These are phyloP conservation scores for Thymus mandschuricus DNA, from an alignment of 257 asterid species.

Conservation along the genomic window DNA sequence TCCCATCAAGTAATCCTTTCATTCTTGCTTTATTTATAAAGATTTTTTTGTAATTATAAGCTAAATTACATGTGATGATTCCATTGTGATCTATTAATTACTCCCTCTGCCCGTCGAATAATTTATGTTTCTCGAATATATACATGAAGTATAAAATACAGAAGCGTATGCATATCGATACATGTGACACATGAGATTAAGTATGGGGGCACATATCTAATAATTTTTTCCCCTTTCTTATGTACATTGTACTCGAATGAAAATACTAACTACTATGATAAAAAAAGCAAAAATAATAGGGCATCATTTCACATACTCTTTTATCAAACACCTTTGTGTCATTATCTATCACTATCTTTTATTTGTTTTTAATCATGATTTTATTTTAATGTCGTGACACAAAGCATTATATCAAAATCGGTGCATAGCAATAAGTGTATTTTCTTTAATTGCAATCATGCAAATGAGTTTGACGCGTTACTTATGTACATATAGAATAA, in stretches of 20 bases:
- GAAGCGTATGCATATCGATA: not conserved
- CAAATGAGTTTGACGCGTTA: not conserved
- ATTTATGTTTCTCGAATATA: too few species aligned
- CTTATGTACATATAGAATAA: too few species aligned
- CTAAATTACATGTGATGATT: too few species aligned
- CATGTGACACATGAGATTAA: not conserved
- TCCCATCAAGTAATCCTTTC: too few species aligned
- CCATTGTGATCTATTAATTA: too few species aligned
- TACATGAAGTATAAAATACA: too few species aligned
- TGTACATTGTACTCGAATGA: not conserved
- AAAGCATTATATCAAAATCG: slow-evolving; percentile 35
- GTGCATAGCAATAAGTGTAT: slow-evolving; percentile 20
- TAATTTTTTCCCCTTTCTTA: not conserved
- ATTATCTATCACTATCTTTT: slow-evolving; percentile 44
- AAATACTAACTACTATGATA: not conserved
- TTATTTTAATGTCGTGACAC: slow-evolving; percentile 31
- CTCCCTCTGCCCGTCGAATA: too few species aligned
- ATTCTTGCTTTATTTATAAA: too few species aligned
- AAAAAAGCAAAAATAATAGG: slow-evolving; percentile 14
- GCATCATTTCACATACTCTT: slow-evolving; percentile 34
- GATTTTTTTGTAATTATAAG: not conserved
- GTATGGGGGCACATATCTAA: not conserved
- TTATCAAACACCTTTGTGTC: slow-evolving; percentile 48
- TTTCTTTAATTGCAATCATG: slow-evolving; percentile 13
- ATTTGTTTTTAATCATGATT: slow-evolving; percentile 29